These are phyloP conservation scores for Physocladia obscura DNA, from an alignment of 192 early-diverging fungal genomes.

Conservation along the genomic window DNA sequence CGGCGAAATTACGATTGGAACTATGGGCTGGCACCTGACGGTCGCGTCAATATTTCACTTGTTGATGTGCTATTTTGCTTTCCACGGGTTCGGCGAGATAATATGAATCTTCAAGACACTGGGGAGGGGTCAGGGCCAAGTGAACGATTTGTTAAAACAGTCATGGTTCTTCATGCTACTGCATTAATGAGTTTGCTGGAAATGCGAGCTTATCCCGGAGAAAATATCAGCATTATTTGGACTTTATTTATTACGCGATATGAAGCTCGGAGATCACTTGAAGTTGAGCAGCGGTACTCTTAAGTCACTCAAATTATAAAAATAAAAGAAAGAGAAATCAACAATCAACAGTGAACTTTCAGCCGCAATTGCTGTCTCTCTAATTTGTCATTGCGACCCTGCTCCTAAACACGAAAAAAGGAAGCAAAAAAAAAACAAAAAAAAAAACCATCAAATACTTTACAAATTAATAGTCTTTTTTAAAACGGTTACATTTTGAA, in stretches of 20 bases:
- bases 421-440: neutral
- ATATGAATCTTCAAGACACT: neutral
- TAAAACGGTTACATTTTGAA: too few relatives aligned
- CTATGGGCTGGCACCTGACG: slow-evolving; percentile 1
- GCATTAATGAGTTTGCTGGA: slow-evolving; percentile 26
- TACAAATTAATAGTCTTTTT: too few relatives aligned
- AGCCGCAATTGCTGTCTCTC: too few relatives aligned
- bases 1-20: slow-evolving; percentile 12
- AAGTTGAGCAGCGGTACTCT: slow-evolving; percentile 3
- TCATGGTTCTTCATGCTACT: slow-evolving; percentile 16
- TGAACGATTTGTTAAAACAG: slow-evolving; percentile 16
- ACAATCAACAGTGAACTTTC: too few relatives aligned
- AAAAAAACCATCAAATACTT: neutral
- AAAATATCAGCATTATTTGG: slow-evolving; percentile 6
- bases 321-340: too few relatives aligned
- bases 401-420: too few relatives aligned
- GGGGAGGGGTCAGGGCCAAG: neutral
- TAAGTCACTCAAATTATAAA: too few relatives aligned
- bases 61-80: slow-evolving; percentile 30
- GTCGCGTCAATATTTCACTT: slow-evolving; percentile 2
- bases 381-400: too few relatives aligned
- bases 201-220: slow-evolving; percentile 16
- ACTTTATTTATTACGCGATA: slow-evolving; percentile 19
- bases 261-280: slow-evolving; percentile 17
- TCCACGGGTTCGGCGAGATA: neutral